phyloP scores from a whole-genome alignment of 192 early-diverging fungal species.

The Fimicolochytrium jonesii region DNA sequence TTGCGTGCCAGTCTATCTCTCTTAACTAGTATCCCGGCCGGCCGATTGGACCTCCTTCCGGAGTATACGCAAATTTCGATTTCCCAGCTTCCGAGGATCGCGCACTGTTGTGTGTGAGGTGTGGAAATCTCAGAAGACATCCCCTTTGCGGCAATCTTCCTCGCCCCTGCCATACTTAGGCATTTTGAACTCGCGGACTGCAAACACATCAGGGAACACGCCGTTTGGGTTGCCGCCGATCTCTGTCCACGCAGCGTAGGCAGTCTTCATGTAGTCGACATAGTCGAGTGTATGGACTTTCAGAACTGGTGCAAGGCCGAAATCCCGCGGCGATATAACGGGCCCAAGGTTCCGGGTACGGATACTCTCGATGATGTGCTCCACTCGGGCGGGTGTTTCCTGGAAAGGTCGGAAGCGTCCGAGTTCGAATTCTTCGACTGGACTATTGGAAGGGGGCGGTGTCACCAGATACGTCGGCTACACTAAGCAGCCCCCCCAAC shows the following conservation, averaged over 20 bases:
- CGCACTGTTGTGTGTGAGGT: too few species aligned
- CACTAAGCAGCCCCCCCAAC: too few species aligned
- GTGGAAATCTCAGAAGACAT: background rate
- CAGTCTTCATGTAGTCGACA: slow-evolving; percentile 52
- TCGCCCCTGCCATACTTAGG: background rate
- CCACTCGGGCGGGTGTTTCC: slow-evolving; percentile 29
- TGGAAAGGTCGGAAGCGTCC: slow-evolving; percentile 29
- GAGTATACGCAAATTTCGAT: background rate
- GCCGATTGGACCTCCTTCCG: slow-evolving; percentile 14
- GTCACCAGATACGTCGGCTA: too few species aligned
- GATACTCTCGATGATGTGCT: slow-evolving; percentile 15
- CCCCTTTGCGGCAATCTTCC: background rate
- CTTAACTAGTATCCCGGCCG: slow-evolving; percentile 39
- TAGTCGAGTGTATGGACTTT: slow-evolving; percentile 57
- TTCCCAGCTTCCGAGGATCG: too few species aligned
- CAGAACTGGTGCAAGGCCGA: slow-evolving; percentile 52
- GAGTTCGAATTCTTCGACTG: slow-evolving; percentile 19
- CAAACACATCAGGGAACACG: slow-evolving; percentile 48
- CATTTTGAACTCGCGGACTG: slow-evolving; percentile 37
- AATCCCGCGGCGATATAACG: slow-evolving; percentile 33
- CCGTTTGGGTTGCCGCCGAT: slow-evolving; percentile 52
- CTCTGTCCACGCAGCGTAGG: slow-evolving; percentile 41
- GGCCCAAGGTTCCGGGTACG: background rate
- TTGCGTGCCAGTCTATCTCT: background rate
- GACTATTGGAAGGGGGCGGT: slow-evolving; percentile 8